Conservation (phyloP, 768 basidiomycete species). For the Kwoniella sp. region DNA sequence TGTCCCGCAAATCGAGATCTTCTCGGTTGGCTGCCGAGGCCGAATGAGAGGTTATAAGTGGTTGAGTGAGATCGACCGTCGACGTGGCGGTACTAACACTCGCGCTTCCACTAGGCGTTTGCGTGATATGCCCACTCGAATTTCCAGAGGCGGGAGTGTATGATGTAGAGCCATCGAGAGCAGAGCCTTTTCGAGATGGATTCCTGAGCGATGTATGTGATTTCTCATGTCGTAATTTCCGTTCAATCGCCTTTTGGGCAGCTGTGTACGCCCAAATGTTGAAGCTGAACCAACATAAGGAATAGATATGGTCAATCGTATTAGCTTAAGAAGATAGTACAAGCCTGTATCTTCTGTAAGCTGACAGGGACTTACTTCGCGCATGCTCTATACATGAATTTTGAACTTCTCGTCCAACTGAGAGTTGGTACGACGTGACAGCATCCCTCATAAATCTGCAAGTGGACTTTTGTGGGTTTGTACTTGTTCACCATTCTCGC, state of each 20-base stretch:
- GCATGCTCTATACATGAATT: constrained; percentile 49
- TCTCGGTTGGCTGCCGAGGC: constrained; percentile 37
- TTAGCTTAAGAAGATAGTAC: too few species aligned
- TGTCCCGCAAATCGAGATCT: constrained; percentile 33
- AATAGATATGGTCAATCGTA: constrained; percentile 23
- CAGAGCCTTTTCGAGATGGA: constrained; percentile 8
- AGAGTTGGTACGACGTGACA: constrained; percentile 50
- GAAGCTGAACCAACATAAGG: constrained; percentile 38
- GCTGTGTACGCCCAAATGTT: constrained; percentile 52
- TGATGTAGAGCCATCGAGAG: constrained; percentile 7
- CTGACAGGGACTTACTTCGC: constrained; percentile 40
- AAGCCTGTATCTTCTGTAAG: too few species aligned
- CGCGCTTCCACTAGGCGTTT: constrained; percentile 5
- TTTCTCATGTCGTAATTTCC: constrained; percentile 20
- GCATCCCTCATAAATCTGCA: constrained; percentile 53
- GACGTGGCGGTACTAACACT: constrained; percentile 20
- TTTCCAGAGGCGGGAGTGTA: constrained; percentile 1
- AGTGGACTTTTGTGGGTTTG: constrained; percentile 51
- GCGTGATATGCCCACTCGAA: neutral
- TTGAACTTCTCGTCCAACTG: constrained; percentile 45
- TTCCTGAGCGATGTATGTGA: constrained; percentile 11
- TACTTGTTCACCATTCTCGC: constrained; percentile 43
- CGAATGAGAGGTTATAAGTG: constrained; percentile 38
- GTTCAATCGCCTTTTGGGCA: constrained; percentile 41
- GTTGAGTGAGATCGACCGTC: constrained; percentile 40